Evolutionary conservation across 208 protist species (phyloP).

Genomic region (Trypanosoma boissoni): DNA sequence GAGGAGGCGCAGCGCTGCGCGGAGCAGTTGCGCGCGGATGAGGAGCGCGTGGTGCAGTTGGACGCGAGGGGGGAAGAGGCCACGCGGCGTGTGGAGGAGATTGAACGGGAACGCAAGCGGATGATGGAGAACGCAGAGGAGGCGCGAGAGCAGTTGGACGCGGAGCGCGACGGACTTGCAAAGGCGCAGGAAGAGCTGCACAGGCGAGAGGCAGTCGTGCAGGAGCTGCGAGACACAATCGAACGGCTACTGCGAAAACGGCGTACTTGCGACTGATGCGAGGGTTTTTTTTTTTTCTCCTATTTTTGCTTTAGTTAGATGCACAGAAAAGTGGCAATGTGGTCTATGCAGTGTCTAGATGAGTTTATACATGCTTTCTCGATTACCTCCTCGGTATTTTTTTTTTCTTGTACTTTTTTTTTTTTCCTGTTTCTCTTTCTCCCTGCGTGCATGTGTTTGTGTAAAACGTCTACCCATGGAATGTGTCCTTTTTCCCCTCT

Average conservation of each 20-base stretch:
- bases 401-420: constrained; percentile 1
- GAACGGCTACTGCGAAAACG: constrained; percentile 20
- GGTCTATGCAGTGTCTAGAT: constrained; percentile 1
- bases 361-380: constrained; percentile 3
- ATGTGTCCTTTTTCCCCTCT: not conserved
- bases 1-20: constrained; percentile 7
- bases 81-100: constrained; percentile 6
- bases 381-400: not conserved
- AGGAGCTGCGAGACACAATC: constrained; percentile 43
- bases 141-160: constrained; percentile 27
- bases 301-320: constrained; percentile 2
- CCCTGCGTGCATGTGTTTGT: not conserved
- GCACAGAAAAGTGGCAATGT: no score
- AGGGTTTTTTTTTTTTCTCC: constrained; percentile 9
- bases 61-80: constrained; percentile 4
- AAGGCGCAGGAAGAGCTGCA: constrained; percentile 30
- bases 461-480: not conserved
- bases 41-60: constrained; percentile 1
- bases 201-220: constrained; percentile 30
- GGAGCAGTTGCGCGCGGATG: not conserved
- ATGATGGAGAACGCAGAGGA: constrained; percentile 54
- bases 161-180: constrained; percentile 29
- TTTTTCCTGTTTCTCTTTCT: not conserved
- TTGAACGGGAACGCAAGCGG: constrained; percentile 16
- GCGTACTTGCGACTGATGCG: constrained; percentile 6